Percentiles rank a stretch among this genome's conserved stretches.
These are phyloP conservation scores for Penicillium longicatenatum DNA, from an alignment of 495 filamentous ascomycete species.

Conservation along the genomic window DNA sequence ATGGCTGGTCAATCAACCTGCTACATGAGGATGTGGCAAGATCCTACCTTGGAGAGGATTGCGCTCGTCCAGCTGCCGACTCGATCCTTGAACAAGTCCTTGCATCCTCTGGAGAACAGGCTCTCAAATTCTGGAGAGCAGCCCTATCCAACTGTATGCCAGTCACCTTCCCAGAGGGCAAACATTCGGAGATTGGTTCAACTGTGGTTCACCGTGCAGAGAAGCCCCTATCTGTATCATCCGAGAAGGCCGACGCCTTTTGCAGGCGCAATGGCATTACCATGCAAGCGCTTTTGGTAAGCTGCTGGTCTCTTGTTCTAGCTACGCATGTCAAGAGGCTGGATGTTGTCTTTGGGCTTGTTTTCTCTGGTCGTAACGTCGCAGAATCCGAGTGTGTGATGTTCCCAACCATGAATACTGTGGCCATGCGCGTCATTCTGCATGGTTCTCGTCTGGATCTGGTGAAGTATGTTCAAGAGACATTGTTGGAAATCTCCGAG, in stretches of 20 bases:
- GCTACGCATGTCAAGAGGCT: constrained; percentile 58
- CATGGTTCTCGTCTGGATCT: constrained; percentile 45
- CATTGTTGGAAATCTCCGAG: constrained; percentile 66
- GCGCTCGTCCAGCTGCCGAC: constrained; percentile 24
- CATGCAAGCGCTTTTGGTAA: constrained; percentile 72
- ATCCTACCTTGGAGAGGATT: constrained; percentile 31
- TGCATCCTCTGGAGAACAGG: constrained; percentile 24
- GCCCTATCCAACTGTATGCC: constrained; percentile 32
- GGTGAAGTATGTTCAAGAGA: constrained; percentile 51
- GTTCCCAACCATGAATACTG: constrained; percentile 89
- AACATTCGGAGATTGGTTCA: constrained; percentile 26
- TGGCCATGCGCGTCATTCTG: constrained; percentile 56
- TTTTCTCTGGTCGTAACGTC: constrained; percentile 66
- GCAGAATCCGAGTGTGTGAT: constrained; percentile 68
- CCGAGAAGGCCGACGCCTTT: constrained; percentile 44
- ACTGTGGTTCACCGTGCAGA: constrained; percentile 34
- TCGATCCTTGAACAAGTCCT: constrained; percentile 34
- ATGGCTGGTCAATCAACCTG: constrained; percentile 75
- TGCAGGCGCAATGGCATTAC: constrained; percentile 66
- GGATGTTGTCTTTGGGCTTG: constrained; percentile 77
- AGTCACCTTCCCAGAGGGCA: constrained; percentile 18
- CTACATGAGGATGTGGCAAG: constrained; percentile 61
- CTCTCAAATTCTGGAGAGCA: constrained; percentile 42
- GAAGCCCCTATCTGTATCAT: constrained; percentile 29
- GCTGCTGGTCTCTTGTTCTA: constrained; percentile 67